Percentiles rank a stretch among this genome's conserved stretches.
These are phyloP conservation scores for Salix arbutifolia DNA, from an alignment of 345 rosid genomes.

Conservation along the genomic window DNA sequence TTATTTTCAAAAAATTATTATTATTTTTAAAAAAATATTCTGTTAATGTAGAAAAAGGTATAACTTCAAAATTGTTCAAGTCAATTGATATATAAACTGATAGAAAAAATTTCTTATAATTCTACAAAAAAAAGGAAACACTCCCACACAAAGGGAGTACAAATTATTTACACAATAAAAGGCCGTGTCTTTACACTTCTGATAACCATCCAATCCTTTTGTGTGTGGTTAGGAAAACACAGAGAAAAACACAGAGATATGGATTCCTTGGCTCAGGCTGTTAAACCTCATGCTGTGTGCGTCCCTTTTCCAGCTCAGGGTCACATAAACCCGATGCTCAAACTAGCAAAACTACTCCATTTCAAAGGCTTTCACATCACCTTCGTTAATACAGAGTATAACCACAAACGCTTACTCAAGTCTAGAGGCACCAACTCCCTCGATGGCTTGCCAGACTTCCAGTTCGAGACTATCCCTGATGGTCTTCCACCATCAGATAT, in stretches of 20 bases:
- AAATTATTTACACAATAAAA: too few relatives aligned
- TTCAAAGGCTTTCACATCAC: conserved; percentile 43
- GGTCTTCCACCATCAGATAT: conserved; percentile 27
- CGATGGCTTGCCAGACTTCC: conserved; percentile 21
- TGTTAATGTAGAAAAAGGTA: too few relatives aligned
- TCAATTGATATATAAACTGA: too few relatives aligned
- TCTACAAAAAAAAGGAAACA: too few relatives aligned
- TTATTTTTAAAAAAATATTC: too few relatives aligned
- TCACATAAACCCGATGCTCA: conserved; percentile 50
- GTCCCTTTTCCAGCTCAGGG: conserved; percentile 53
- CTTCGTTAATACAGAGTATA: conserved; percentile 49
- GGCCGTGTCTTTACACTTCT: too few relatives aligned
- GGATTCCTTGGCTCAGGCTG: not conserved
- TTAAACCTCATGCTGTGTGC: conserved; percentile 45
- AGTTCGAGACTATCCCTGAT: conserved; percentile 29
- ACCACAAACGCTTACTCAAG: conserved; percentile 25
- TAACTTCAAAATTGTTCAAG: too few relatives aligned
- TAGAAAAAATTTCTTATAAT: too few relatives aligned
- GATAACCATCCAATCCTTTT: not conserved
- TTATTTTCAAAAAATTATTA: too few relatives aligned
- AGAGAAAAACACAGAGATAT: too few relatives aligned
- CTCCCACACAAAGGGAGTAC: too few relatives aligned
- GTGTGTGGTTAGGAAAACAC: not conserved
- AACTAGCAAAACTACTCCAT: conserved; percentile 49
- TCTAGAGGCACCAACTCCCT: conserved; percentile 20